Evolutionary conservation across 2,329 filamentous ascomycete genomes (phyloP).

Genomic region (Aspergillus ruber): DNA sequence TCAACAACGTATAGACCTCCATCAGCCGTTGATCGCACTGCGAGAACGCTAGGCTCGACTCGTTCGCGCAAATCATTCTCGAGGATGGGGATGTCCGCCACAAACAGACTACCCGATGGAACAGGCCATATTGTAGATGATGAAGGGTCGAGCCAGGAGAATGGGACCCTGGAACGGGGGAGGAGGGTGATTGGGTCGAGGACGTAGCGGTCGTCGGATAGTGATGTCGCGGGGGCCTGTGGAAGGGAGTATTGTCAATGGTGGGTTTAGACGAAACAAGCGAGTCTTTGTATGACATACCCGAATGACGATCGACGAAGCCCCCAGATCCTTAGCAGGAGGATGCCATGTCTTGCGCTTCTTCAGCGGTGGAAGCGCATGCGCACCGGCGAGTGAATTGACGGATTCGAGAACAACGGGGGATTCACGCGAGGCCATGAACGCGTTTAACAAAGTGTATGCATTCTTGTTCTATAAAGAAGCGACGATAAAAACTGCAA

Average conservation of each 20-base stretch:
- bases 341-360: slow-evolving; percentile 27
- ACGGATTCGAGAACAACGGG: slow-evolving; percentile 28
- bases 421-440: slow-evolving; percentile 31
- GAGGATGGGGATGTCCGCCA: slow-evolving; percentile 30
- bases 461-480: slow-evolving; percentile 5
- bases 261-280: not conserved
- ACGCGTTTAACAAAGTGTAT: slow-evolving; percentile 17
- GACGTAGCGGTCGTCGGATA: slow-evolving; percentile 28
- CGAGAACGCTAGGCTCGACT: slow-evolving; percentile 26
- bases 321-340: slow-evolving; percentile 7
- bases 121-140: slow-evolving; percentile 20
- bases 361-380: slow-evolving; percentile 19
- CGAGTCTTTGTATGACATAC: slow-evolving; percentile 14
- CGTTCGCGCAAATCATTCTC: slow-evolving; percentile 22
- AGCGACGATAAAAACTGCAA: not conserved
- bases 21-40: slow-evolving; percentile 23
- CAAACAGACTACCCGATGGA: slow-evolving; percentile 31
- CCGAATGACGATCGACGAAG: slow-evolving; percentile 26
- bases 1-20: slow-evolving; percentile 34
- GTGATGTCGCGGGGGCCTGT: slow-evolving; percentile 31
- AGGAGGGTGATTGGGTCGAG: slow-evolving; percentile 31
- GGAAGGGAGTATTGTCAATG: not conserved
- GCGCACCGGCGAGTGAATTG: slow-evolving; percentile 23
- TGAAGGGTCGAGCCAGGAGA: slow-evolving; percentile 33
- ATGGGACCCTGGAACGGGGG: slow-evolving; percentile 30